Base-by-base conservation (phyloP, 345 rosid species). In the Luvunga scandens region DNA sequence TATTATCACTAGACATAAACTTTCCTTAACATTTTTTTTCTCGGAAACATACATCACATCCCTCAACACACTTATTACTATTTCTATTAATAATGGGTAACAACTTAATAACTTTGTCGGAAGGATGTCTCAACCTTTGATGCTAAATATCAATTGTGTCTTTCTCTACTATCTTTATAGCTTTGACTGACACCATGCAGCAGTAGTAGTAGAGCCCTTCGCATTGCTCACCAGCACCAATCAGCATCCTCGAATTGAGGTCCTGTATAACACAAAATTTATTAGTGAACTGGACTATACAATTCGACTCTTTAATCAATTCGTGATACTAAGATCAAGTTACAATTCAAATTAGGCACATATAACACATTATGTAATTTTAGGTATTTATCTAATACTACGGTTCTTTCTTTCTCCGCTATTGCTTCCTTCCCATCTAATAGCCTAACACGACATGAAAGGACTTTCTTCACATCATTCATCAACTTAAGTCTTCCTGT, bases 221-320 rank as follows among this genome's bases (percentile, higher is more conserved):
- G 7, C 68, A 7, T 56, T 42, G 8, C 25, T 74, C 77, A 74
- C 77, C 5, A 56, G 42, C 31, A 16, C 77, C 77, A 74, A 74
- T 74, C 56, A 74, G 22, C 75, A 5, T 80, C 69, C n/a, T n/a
- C n/a, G n/a, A n/a, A n/a, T n/a, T n/a, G n/a, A n/a, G n/a, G n/a
- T n/a, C n/a, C n/a, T 80, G 55, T 67, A 60, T 73, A 48, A 34
- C 78, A 79, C 34, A 79, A 38, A 66, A 0, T 19, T 28, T 21
- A 6, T 59, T 50, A 67, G 78, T 67, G 63, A 80, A 39, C 18
- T 14, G 31, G 7, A 59, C 55, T 4, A 36, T 9, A 7, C 60
- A 75, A 7, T 67, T 2, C 0, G 18, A 18, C 1, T 67, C 71
- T 13, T 67, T 16, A 56, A 81, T 19, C 3, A 81, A 24, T 4